Base-by-base conservation (phyloP, 345 rosid genomes). In the Excoecaria cochinchinensis region DNA sequence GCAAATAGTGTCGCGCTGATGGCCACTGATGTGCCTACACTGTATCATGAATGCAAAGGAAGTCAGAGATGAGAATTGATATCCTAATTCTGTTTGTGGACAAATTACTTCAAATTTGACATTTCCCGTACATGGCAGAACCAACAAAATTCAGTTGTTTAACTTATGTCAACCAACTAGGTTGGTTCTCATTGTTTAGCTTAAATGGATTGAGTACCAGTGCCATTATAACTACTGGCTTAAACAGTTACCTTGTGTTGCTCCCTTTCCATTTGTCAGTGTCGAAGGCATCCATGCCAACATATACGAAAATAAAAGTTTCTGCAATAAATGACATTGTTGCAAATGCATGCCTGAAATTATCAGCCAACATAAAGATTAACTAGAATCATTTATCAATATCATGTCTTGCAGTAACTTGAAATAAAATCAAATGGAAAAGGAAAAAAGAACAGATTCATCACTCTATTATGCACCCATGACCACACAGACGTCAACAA, bases 291-390 rank as follows among this genome's bases (percentile, higher is more conserved):
- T 90, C 95, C 95, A 90, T 87, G 14, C 89, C 87, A 9, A 90
- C 94, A 38, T 90, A 90, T 17, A 90, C 76, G 79, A 88, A 88
- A 78, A 90, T 88, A 78, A 87, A 88, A 52, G 89, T 90, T 81
- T 90, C 95, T 1, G 95, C 84, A 66, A 90, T 86, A 80, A 90
- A 90, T 44, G 95, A 90, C 21, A 90, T 83, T 46, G 89, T 89
- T 52, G 95, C 95, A 72, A 90, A 90, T 12, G 86, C 85, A 67
- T 89, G 92, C 95, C 95, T 90, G 92, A 70, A 81, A 88, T 69
- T 67, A 58, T 74, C 40, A 57, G 46, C 76, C 71, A 73, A 53
- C 50, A 57, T 38, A 5, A 38, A 53, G 31, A 70, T 70, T 70
- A 61, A 53, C 10, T 16, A 48, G 17, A 68, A 48, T 48, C 71